Conservation (phyloP, 2,329 filamentous ascomycete species). For the Tolypocladium sp. region DNA sequence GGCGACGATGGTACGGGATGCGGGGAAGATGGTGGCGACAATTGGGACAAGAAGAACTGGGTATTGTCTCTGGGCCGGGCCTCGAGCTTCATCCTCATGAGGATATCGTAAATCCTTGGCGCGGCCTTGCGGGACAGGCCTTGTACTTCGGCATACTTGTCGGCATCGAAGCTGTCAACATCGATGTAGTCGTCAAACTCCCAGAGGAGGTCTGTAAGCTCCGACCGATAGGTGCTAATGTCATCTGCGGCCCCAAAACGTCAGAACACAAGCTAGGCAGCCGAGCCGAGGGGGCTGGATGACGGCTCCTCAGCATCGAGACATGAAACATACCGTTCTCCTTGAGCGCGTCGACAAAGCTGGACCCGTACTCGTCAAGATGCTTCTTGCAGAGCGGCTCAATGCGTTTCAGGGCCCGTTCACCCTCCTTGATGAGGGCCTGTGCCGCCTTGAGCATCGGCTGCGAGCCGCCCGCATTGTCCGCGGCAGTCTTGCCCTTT, state of each 20-base stretch:
- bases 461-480: conserved; percentile 35
- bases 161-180: conserved; percentile 38
- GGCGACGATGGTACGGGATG: conserved; percentile 5
- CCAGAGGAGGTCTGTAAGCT: conserved; percentile 42
- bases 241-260: conserved; percentile 27
- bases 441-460: conserved; percentile 41
- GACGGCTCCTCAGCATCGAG: neutral
- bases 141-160: conserved; percentile 39
- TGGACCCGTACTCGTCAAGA: conserved; percentile 36
- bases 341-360: conserved; percentile 42
- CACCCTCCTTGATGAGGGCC: conserved; percentile 36
- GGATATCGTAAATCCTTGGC: conserved; percentile 37
- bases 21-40: conserved; percentile 17
- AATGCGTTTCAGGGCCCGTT: conserved; percentile 38
- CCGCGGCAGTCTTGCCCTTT: conserved; percentile 36
- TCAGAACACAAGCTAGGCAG: neutral
- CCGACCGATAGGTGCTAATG: conserved; percentile 36
- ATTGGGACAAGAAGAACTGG: conserved; percentile 15
- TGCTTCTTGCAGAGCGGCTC: conserved; percentile 41
- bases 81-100: conserved; percentile 45
- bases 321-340: conserved; percentile 36
- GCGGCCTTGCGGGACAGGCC: conserved; percentile 38
- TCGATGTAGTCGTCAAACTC: conserved; percentile 48
- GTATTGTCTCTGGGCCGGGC: conserved; percentile 15
- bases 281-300: neutral